Evolutionary conservation across 345 rosid genomes (phyloP).

Genomic region (Iberis pinnata): DNA sequence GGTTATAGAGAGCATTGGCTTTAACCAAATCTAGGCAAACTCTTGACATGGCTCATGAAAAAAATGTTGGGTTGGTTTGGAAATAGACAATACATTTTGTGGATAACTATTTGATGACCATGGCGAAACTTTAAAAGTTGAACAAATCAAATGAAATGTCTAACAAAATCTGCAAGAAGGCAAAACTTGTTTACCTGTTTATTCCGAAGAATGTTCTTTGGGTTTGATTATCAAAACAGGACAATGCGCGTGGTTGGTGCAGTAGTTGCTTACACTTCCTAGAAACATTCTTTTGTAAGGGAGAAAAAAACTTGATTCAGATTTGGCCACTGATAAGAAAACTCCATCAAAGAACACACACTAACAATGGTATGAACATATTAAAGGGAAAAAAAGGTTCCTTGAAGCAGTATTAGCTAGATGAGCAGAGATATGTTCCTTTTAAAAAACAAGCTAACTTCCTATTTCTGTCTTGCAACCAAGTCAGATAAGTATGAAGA

Average conservation of each 20-base stretch:
- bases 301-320: slow-evolving; percentile 4
- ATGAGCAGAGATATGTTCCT: not conserved
- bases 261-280: slow-evolving; percentile 95
- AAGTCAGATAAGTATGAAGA: not conserved
- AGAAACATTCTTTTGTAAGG: slow-evolving; percentile 63
- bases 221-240: slow-evolving; percentile 69
- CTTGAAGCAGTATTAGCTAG: not conserved
- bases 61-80: not conserved
- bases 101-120: slow-evolving; percentile 2
- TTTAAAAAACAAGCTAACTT: not conserved
- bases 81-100: not conserved
- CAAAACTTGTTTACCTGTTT: slow-evolving; percentile 31
- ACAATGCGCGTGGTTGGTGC: slow-evolving; percentile 69
- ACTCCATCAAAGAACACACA: not conserved
- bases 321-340: not conserved
- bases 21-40: no score
- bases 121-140: not conserved
- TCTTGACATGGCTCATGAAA: slow-evolving; percentile 7
- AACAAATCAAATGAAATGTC: not conserved
- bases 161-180: not conserved
- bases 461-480: not conserved
- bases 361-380: not conserved
- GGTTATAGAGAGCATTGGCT: no score
- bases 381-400: not conserved
- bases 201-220: slow-evolving; percentile 38